Evolutionary conservation across 2,329 filamentous ascomycete species (phyloP).

Genomic region (Clarireedia homoeocarpa): DNA sequence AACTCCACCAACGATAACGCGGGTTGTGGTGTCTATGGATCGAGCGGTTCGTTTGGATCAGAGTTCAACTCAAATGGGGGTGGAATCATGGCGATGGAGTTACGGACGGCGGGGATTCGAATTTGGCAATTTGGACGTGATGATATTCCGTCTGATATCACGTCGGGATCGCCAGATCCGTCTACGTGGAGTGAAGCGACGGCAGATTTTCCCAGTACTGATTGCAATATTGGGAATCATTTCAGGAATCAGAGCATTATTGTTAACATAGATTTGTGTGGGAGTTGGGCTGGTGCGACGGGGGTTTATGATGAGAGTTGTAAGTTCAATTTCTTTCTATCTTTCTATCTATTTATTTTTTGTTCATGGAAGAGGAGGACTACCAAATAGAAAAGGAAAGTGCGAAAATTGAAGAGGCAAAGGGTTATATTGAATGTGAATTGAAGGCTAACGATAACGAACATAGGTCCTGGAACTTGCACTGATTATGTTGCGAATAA

Average conservation of each 20-base stretch:
- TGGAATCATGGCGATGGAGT: conserved; percentile 42
- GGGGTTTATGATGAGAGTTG: conserved; percentile 23
- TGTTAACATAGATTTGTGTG: conserved; percentile 80
- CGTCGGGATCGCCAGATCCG: conserved; percentile 35
- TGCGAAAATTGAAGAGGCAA: not conserved
- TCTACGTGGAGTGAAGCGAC: conserved; percentile 38
- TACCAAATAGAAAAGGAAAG: not conserved
- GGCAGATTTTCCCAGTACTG: conserved; percentile 40
- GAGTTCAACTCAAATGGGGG: conserved; percentile 44
- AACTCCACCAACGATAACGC: conserved; percentile 34
- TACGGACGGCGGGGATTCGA: conserved; percentile 37
- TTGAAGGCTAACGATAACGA: not conserved
- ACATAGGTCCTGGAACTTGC: conserved; percentile 21
- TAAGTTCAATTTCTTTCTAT: conserved; percentile 9
- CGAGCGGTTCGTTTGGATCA: conserved; percentile 37
- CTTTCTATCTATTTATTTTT: not conserved
- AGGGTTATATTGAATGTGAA: not conserved
- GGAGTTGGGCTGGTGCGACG: conserved; percentile 69
- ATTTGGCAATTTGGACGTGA: conserved; percentile 44
- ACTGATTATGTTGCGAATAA: conserved; percentile 25
- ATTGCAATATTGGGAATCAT: conserved; percentile 61
- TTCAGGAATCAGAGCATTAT: conserved; percentile 72
- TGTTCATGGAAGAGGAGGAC: not conserved
- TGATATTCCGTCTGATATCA: conserved; percentile 38
- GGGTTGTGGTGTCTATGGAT: conserved; percentile 36